phyloP scores from a whole-genome alignment of 345 rosid genomes.

The Linum lewisii region DNA sequence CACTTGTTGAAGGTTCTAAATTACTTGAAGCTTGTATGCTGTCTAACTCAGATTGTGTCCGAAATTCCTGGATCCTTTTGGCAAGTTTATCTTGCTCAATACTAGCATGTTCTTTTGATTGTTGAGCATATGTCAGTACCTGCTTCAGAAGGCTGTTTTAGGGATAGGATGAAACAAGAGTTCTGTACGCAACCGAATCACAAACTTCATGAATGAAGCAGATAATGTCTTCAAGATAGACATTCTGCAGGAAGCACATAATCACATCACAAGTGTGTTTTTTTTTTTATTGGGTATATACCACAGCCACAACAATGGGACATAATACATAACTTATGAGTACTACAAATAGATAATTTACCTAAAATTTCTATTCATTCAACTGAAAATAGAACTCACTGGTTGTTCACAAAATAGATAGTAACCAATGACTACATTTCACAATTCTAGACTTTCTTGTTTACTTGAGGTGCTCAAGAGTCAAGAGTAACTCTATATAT shows the following conservation, averaged over 20 bases:
- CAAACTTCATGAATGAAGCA: neutral
- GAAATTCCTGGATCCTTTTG: constrained; percentile 82
- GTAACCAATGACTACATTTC: neutral
- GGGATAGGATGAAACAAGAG: neutral
- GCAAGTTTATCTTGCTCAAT: constrained; percentile 74
- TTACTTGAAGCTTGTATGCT: constrained; percentile 35
- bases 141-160: constrained; percentile 16
- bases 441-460: neutral
- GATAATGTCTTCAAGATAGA: neutral
- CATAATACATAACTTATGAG: no score
- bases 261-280: neutral
- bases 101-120: constrained; percentile 68
- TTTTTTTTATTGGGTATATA: neutral
- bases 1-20: constrained; percentile 30
- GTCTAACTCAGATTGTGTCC: constrained; percentile 69
- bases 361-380: no score
- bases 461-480: neutral
- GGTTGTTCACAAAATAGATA: no score
- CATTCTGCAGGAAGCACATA: neutral
- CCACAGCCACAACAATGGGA: neutral
- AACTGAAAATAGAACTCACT: no score
- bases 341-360: neutral
- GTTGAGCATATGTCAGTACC: constrained; percentile 79
- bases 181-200: constrained; percentile 2
- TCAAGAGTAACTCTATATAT: neutral